Evolutionary conservation across 2,329 filamentous ascomycete species (phyloP).

Genomic region (Xylariaceae sp.): DNA sequence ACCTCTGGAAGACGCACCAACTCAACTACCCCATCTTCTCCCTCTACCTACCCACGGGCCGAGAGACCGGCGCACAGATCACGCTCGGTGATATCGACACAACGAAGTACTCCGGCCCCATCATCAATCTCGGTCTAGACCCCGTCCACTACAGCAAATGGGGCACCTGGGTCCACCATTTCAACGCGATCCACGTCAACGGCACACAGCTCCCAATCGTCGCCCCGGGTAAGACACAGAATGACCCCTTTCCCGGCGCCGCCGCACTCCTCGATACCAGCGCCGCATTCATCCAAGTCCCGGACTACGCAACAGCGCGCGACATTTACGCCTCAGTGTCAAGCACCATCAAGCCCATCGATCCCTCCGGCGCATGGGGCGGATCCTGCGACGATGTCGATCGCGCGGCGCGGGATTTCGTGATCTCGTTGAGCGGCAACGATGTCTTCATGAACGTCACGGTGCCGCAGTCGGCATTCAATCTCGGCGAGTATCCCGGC

Average conservation of each 20-base stretch:
- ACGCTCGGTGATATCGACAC: slow-evolving; percentile 34
- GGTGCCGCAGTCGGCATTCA: slow-evolving; percentile 30
- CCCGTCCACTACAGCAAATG: slow-evolving; percentile 13
- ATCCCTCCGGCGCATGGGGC: slow-evolving; percentile 32
- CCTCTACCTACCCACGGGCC: slow-evolving; percentile 26
- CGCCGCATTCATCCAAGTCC: slow-evolving; percentile 31
- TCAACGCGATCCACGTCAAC: slow-evolving; percentile 27
- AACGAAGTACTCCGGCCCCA: slow-evolving; percentile 28
- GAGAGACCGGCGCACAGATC: slow-evolving; percentile 25
- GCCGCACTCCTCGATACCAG: slow-evolving; percentile 32
- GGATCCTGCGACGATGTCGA: slow-evolving; percentile 31
- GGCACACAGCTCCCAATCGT: slow-evolving; percentile 15
- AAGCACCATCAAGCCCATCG: slow-evolving; percentile 29
- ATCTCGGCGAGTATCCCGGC: slow-evolving; percentile 32
- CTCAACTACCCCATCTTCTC: slow-evolving; percentile 29
- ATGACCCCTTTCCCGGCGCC: not conserved
- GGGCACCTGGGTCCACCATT: slow-evolving; percentile 28
- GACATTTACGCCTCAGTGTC: slow-evolving; percentile 32
- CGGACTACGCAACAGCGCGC: slow-evolving; percentile 27
- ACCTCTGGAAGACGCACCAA: slow-evolving; percentile 25
- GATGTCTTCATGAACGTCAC: slow-evolving; percentile 26
- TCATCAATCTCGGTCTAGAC: slow-evolving; percentile 27
- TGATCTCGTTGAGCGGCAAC: slow-evolving; percentile 28
- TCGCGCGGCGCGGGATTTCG: slow-evolving; percentile 27
- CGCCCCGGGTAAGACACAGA: slow-evolving; percentile 14